Conservation (phyloP, 129 eudicot species). For the Lactuca saligna region DNA sequence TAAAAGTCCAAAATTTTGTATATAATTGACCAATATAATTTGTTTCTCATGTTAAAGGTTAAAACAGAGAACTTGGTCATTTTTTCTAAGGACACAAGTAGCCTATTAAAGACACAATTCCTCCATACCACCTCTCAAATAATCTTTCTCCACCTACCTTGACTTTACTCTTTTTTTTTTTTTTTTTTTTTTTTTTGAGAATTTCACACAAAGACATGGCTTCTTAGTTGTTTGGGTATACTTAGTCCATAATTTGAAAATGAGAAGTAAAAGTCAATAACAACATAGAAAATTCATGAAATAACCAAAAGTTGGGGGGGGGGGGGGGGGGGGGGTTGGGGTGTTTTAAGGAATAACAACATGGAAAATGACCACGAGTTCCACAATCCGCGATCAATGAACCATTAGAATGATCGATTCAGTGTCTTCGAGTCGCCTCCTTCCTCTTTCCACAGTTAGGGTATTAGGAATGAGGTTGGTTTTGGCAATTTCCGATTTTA, state of each 20-base stretch:
- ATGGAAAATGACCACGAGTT: no score
- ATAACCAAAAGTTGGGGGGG: no score
- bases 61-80: conserved; percentile 64
- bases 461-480: no score
- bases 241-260: conserved; percentile 8
- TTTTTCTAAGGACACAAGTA: conserved; percentile 41
- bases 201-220: conserved; percentile 26
- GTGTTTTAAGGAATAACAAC: no score
- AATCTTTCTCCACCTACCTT: conserved; percentile 22
- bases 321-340: no score
- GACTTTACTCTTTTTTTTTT: conserved; percentile 27
- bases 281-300: no score
- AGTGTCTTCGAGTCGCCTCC: no score
- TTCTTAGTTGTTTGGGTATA: conserved; percentile 20
- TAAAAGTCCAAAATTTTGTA: conserved; percentile 31
- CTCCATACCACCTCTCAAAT: conserved; percentile 49
- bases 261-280: not conserved
- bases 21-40: conserved; percentile 43
- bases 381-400: no score
- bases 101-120: conserved; percentile 50
- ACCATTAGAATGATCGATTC: no score
- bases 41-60: conserved; percentile 19
- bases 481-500: no score
- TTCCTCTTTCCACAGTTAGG: no score
- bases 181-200: not conserved